Evolutionary conservation across 169 alveolate genomes (phyloP).

Genomic region (Neospora caninum): DNA sequence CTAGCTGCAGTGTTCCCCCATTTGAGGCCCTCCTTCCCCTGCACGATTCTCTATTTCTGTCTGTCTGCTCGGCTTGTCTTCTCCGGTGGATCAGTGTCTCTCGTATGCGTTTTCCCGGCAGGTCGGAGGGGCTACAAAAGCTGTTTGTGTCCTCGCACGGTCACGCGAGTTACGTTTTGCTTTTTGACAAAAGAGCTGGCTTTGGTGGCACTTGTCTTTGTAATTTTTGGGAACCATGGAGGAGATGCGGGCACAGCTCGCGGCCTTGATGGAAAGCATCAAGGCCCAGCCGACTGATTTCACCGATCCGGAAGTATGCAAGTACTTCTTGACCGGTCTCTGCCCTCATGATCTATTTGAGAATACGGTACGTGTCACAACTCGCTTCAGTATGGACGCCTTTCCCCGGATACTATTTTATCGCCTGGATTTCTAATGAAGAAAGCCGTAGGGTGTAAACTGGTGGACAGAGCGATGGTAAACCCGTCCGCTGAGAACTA

Average conservation of each 20-base stretch:
- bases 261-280: slow-evolving; percentile 48
- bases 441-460: no score
- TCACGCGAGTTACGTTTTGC: background rate
- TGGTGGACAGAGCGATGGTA: no score
- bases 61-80: no score
- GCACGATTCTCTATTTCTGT: no score
- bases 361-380: slow-evolving; percentile 75
- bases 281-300: slow-evolving; percentile 68
- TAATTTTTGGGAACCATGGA: slow-evolving; percentile 35
- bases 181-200: background rate
- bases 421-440: no score
- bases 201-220: background rate
- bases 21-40: no score
- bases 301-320: slow-evolving; percentile 83
- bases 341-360: slow-evolving; percentile 88
- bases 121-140: no score
- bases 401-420: no score
- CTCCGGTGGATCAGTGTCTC: no score
- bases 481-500: no score
- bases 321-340: slow-evolving; percentile 80
- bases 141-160: background rate
- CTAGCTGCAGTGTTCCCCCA: no score
- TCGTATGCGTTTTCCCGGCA: no score
- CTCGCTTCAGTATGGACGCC: background rate
- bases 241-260: slow-evolving; percentile 40